Evolutionary conservation across 2,329 filamentous ascomycete genomes (phyloP).

Genomic region (Ramularia collo-cygni): DNA sequence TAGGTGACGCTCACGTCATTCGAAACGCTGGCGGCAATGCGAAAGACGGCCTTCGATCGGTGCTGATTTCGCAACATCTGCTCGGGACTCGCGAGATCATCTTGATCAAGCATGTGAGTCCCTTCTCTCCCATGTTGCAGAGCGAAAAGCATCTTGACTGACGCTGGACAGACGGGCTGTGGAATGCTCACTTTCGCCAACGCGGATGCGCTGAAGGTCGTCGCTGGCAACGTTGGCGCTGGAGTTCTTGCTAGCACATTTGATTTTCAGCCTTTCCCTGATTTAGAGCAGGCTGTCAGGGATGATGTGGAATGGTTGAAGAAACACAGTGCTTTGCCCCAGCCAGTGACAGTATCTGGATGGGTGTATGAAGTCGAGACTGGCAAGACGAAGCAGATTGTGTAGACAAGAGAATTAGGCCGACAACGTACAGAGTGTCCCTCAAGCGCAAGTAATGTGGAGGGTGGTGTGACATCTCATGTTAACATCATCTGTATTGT

Average conservation of each 20-base stretch:
- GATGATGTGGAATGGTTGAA: constrained; percentile 61
- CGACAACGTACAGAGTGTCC: no score
- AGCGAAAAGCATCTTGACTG: background rate
- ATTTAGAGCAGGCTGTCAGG: constrained; percentile 57
- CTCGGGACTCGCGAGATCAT: constrained; percentile 70
- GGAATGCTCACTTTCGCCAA: constrained; percentile 67
- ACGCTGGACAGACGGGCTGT: constrained; percentile 52
- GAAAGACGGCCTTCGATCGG: constrained; percentile 62
- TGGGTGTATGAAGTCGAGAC: constrained; percentile 76
- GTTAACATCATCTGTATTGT: no score
- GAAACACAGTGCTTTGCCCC: constrained; percentile 52
- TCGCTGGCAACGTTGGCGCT: constrained; percentile 47
- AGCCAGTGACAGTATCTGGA: constrained; percentile 57
- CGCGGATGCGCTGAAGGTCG: constrained; percentile 46
- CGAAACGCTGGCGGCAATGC: constrained; percentile 53
- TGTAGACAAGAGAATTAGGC: constrained; percentile 26
- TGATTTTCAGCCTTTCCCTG: constrained; percentile 59
- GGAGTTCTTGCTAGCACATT: constrained; percentile 14
- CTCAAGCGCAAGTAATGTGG: no score
- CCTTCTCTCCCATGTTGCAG: background rate
- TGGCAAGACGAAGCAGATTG: constrained; percentile 51
- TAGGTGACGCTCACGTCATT: constrained; percentile 70
- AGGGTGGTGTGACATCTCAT: no score
- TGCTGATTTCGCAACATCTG: constrained; percentile 73
- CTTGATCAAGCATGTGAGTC: constrained; percentile 52